Conservation (phyloP, 2,329 filamentous ascomycete species). For the Aaosphaeria pasadenensis region DNA sequence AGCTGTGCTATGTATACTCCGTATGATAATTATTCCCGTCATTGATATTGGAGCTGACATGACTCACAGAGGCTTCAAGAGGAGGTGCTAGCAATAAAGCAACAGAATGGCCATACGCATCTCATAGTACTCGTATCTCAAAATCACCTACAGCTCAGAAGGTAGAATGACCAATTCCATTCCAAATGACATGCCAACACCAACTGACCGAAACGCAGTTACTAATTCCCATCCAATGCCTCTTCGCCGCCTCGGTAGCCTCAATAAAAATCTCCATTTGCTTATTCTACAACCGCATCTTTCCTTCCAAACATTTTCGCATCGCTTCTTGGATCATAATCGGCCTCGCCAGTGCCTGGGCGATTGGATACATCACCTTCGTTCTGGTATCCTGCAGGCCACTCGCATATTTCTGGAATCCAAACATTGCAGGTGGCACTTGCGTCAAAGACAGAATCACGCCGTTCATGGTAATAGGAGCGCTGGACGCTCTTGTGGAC, state of each 20-base stretch:
- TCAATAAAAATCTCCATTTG: conserved; percentile 10
- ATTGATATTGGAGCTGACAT: not conserved
- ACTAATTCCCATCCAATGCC: conserved; percentile 4
- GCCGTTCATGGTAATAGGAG: conserved; percentile 6
- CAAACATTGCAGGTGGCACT: conserved; percentile 1
- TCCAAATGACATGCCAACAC: no score
- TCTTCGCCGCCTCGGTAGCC: conserved; percentile 4
- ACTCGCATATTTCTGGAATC: conserved; percentile 4
- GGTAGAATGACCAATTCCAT: no score
- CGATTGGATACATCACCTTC: conserved; percentile 1
- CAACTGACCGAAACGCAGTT: conserved; percentile 1
- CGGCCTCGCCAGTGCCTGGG: conserved; percentile 1
- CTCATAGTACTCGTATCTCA: no score
- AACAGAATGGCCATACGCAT: no score
- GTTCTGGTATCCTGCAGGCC: conserved; percentile 6
- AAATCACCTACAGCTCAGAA: no score
- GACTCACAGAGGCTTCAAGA: no score
- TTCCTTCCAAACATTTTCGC: conserved; percentile 2
- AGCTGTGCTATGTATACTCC: no score
- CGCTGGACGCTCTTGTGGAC: conserved; percentile 7
- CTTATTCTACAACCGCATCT: conserved; percentile 9
- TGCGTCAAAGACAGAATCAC: conserved; percentile 2
- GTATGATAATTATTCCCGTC: not conserved
- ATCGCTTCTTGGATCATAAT: conserved; percentile 4
- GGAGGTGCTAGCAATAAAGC: no score